Base-by-base conservation (phyloP, 2,329 filamentous ascomycete species). In the Nigrospora oryzae region DNA sequence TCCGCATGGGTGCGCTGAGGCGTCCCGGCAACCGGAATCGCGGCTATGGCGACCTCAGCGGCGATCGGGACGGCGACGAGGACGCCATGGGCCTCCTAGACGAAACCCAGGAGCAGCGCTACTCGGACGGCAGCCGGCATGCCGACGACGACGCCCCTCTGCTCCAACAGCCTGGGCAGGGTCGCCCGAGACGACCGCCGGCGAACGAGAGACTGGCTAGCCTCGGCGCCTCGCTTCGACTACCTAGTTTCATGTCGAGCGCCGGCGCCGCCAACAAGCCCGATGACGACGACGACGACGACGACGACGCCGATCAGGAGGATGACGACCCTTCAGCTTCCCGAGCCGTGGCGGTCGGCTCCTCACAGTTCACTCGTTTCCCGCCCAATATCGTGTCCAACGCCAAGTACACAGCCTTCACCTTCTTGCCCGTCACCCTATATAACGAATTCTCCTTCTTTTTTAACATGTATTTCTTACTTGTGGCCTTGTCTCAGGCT, bases 361-460 rank as follows among this genome's bases (percentile, higher is more conserved):
- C 84, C 40, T 60, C 69, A 30, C 90, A 95, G 59, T 64, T 79
- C 28, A 73, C 82, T 41, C 82, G 84, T 53, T 97, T 91, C 62
- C 91, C 93, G 11, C 81, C 86, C 10, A 98, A 98, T 64, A 78
- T 89, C 46, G 79, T 98, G 40, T 97, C 91, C 33, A 97, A 98
- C 62, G 91, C 93, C 45, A 98, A 97, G 73, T 98, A 98, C 64
- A 97, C 91, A 30, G 82, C 90, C 1, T 84, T 90, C 71, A 95
- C 86, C 43, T 98, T 98, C 65, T 75, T 98, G 13, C 94, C 94
- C 3, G 75, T 91, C 43, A 98, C 93, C 0, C 73, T 98, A 17
- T 98, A 96, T 67, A 97, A 97, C 68, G 93, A 98, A 62, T 98
- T 98, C 63, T 96, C 91, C 48, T 98, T 97, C 71, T 98, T 98